phyloP scores from a whole-genome alignment of 805 yeast species.

The Ogataea thermomethanolica region DNA sequence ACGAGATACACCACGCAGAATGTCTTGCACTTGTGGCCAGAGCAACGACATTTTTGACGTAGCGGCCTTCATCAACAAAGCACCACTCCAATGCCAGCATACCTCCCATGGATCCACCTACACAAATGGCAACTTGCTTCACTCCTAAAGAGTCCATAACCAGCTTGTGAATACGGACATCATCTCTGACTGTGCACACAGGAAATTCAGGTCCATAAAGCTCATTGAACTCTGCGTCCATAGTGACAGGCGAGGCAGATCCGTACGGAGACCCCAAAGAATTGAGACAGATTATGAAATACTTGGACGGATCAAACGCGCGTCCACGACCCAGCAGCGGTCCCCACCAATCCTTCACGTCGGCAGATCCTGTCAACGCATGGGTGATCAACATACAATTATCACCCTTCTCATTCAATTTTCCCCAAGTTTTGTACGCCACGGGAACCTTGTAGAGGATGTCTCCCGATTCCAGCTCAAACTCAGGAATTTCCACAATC shows the following conservation, averaged over 20 bases:
- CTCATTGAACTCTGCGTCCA: conserved; percentile 70
- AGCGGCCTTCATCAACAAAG: conserved; percentile 54
- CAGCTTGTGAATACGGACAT: conserved; percentile 71
- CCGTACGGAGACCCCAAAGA: conserved; percentile 98
- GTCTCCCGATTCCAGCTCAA: conserved; percentile 80
- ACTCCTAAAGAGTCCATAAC: conserved; percentile 80
- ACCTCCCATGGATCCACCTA: conserved; percentile 99
- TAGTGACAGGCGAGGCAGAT: conserved; percentile 83
- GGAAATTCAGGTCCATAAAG: conserved; percentile 95
- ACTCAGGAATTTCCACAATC: conserved; percentile 71
- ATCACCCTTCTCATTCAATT: conserved; percentile 60
- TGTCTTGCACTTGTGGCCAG: conserved; percentile 93
- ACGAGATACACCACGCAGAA: conserved; percentile 97
- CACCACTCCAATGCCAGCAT: conserved; percentile 92
- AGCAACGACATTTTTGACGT: conserved; percentile 71
- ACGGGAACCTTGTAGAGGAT: conserved; percentile 71
- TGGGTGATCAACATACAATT: conserved; percentile 92
- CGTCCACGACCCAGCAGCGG: conserved; percentile 81
- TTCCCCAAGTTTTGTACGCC: conserved; percentile 96
- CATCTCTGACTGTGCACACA: conserved; percentile 89
- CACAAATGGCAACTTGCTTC: conserved; percentile 72
- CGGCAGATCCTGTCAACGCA: conserved; percentile 93
- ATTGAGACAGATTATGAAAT: conserved; percentile 82
- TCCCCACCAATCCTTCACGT: conserved; percentile 99
- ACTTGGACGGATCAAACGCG: conserved; percentile 88